phyloP scores from a whole-genome alignment of 2,329 filamentous ascomycete genomes.

The Aspergillus sp. region DNA sequence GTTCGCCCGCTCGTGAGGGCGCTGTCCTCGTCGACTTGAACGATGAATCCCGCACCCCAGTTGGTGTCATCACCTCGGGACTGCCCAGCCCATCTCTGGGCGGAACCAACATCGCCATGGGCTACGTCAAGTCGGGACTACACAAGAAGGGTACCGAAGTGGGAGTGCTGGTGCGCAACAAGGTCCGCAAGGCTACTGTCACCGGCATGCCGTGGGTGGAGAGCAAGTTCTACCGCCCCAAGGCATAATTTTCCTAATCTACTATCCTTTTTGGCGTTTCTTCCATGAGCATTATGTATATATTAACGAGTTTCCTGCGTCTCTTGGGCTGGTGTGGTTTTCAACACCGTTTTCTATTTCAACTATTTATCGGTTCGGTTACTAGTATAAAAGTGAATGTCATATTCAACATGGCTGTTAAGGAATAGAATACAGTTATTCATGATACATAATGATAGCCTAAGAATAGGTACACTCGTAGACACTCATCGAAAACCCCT shows the following conservation, averaged over 20 bases:
- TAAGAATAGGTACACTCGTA: no score
- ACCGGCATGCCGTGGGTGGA: slow-evolving; percentile 86
- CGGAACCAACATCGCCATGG: slow-evolving; percentile 90
- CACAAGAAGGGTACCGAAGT: slow-evolving; percentile 84
- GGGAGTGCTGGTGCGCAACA: slow-evolving; percentile 71
- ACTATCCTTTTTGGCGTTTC: background rate
- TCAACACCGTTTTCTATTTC: background rate
- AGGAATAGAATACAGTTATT: background rate
- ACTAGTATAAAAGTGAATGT: no score
- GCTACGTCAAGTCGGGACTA: slow-evolving; percentile 73
- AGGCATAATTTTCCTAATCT: slow-evolving; percentile 2
- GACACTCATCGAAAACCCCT: no score
- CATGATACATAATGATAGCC: no score
- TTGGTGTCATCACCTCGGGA: slow-evolving; percentile 83
- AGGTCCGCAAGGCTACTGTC: slow-evolving; percentile 68
- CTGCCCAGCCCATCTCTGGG: slow-evolving; percentile 81
- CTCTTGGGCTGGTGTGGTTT: background rate
- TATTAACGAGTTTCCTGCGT: background rate
- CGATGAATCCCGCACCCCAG: slow-evolving; percentile 54
- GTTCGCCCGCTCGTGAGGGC: slow-evolving; percentile 85
- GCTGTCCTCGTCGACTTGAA: slow-evolving; percentile 64
- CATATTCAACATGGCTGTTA: background rate
- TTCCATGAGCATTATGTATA: slow-evolving; percentile 2
- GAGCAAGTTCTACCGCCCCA: slow-evolving; percentile 63
- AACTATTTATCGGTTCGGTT: no score